Percentiles rank a stretch among this genome's conserved stretches.
phyloP scores from a whole-genome alignment of 2,329 filamentous ascomycete species.

The Colletotrichum horii region DNA sequence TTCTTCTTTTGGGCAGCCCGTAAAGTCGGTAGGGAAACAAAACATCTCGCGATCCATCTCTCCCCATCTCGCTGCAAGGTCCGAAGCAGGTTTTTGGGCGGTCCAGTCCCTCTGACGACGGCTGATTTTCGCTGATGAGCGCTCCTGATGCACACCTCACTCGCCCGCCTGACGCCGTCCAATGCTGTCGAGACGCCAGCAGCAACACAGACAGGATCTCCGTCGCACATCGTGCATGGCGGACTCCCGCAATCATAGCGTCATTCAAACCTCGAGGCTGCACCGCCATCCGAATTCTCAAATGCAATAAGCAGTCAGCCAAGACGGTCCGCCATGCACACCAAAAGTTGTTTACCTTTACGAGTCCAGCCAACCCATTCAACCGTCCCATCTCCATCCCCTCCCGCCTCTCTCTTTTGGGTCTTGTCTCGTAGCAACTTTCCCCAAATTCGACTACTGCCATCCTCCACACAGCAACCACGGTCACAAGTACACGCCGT shows the following conservation, averaged over 20 bases:
- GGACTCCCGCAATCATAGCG: conserved; percentile 17
- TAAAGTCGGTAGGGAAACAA: neutral
- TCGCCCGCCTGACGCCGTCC: neutral
- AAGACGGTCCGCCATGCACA: neutral
- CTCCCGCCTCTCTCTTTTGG: neutral
- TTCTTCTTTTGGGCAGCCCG: neutral
- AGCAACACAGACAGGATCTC: conserved; percentile 8
- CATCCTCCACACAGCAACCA: neutral
- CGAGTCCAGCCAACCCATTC: neutral
- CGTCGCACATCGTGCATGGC: neutral
- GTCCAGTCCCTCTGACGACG: neutral
- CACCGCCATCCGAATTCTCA: conserved; percentile 5
- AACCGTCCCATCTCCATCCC: neutral
- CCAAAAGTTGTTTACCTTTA: neutral
- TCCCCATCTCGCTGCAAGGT: neutral
- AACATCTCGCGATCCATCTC: neutral
- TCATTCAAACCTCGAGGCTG: neutral
- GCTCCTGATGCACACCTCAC: neutral
- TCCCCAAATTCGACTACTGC: neutral
- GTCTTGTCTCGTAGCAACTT: neutral
- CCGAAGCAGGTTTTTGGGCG: neutral
- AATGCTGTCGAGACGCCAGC: neutral
- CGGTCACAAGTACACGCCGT: neutral
- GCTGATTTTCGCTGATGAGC: neutral
- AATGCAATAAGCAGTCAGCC: neutral